These are phyloP conservation scores for Domatiomyces globalis DNA, from an alignment of 2,329 filamentous ascomycete genomes.

Conservation along the genomic window DNA sequence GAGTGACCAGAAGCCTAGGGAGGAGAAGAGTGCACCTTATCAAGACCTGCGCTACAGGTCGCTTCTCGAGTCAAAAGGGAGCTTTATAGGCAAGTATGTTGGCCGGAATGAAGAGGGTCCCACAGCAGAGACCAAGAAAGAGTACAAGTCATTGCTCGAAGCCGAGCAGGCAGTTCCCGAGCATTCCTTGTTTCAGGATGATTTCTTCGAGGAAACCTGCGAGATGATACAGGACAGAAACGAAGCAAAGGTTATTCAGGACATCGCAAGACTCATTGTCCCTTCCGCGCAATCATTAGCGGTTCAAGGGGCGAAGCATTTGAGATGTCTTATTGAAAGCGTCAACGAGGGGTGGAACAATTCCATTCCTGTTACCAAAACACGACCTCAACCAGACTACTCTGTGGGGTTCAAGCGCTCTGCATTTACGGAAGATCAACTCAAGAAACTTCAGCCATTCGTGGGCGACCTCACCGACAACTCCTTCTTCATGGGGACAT, in stretches of 20 bases:
- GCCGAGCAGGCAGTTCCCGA: constrained; percentile 4
- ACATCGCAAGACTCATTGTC: constrained; percentile 25
- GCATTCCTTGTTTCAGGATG: constrained; percentile 23
- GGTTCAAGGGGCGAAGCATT: constrained; percentile 15
- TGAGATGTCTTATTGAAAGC: constrained; percentile 22
- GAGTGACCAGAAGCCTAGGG: constrained; percentile 16
- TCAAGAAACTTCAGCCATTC: constrained; percentile 22
- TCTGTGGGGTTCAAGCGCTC: constrained; percentile 23
- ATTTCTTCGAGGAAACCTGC: constrained; percentile 23
- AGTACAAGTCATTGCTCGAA: too few species aligned
- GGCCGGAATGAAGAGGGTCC: too few species aligned
- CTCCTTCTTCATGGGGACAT: constrained; percentile 17
- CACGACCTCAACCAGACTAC: constrained; percentile 27
- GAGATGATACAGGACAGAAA: constrained; percentile 22
- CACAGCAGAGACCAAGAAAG: too few species aligned
- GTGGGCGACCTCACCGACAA: constrained; percentile 11
- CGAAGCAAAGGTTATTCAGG: constrained; percentile 24
- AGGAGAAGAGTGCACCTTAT: constrained; percentile 13
- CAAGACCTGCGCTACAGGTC: constrained; percentile 9
- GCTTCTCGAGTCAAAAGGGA: constrained; percentile 14
- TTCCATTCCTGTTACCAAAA: constrained; percentile 18
- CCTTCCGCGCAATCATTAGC: constrained; percentile 24
- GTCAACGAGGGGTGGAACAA: constrained; percentile 24
- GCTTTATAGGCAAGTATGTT: constrained; percentile 14
- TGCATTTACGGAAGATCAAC: constrained; percentile 25